Evolutionary conservation across 1,139 yeast genomes (phyloP), one percentile per base, ranked within the genome.

Genomic region (Suhomyces guaymorum): DNA sequence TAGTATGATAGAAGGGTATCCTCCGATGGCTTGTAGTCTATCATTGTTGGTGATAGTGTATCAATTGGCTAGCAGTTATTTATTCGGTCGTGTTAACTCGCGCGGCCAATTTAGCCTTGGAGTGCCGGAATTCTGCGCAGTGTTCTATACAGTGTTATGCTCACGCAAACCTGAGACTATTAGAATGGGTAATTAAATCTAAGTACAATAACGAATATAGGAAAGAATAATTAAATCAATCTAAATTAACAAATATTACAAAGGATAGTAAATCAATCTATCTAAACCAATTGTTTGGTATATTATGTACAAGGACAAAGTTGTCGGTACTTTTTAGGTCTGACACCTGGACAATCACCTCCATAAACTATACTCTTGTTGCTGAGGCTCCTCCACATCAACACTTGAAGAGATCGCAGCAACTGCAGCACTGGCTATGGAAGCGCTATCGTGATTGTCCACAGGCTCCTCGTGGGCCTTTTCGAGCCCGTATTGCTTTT

Each of bases 281-380:
- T n/a, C n/a, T n/a, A n/a, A n/a, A n/a, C n/a, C n/a, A n/a, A n/a
- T n/a, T n/a, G n/a, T n/a, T n/a, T n/a, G n/a, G n/a, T n/a, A n/a
- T n/a, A n/a, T n/a, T n/a, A n/a, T n/a, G n/a, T n/a, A n/a, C n/a
- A n/a, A n/a, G n/a, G n/a, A n/a, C n/a, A n/a, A n/a, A n/a, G n/a
- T n/a, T n/a, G n/a, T n/a, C n/a, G n/a, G n/a, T n/a, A n/a, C n/a
- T n/a, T n/a, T n/a, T n/a, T n/a, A n/a, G n/a, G n/a, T n/a, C n/a
- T n/a, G n/a, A n/a, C n/a, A n/a, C n/a, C n/a, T n/a, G n/a, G n/a
- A 17, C 7, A 5, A 17, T 25, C 25, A 63, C 33, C 70, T 46
- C 70, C 70, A 64, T 21, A 64, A 50, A 41, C 60, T 58, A 42
- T 63, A 64, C 38, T 61, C 67, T 41, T 63, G 68, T 22, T 57